These are phyloP conservation scores for Magnusiomyces magnusii DNA, from an alignment of 1,139 yeast species.

Conservation along the genomic window DNA sequence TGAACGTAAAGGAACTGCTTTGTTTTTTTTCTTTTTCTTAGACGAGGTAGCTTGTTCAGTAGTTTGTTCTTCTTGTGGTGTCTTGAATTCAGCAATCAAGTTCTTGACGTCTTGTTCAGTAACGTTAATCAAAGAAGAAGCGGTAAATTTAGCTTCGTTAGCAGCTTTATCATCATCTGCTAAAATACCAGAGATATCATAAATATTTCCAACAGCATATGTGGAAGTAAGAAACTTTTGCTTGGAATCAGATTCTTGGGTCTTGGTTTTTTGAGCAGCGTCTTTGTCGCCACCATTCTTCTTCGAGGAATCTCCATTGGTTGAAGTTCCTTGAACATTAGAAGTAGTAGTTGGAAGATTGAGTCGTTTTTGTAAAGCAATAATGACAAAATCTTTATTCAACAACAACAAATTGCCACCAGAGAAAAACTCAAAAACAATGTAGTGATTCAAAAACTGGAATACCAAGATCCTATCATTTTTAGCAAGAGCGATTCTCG, in stretches of 20 bases:
- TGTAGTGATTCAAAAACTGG: slow-evolving; percentile 68
- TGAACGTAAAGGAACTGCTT: slow-evolving; percentile 57
- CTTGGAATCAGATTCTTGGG: neutral
- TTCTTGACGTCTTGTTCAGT: slow-evolving; percentile 35
- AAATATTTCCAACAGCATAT: slow-evolving; percentile 21
- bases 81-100: slow-evolving; percentile 45
- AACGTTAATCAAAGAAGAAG: slow-evolving; percentile 21
- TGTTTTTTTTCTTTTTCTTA: slow-evolving; percentile 11
- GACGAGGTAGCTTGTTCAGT: neutral
- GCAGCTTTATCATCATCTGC: neutral
- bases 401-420: slow-evolving; percentile 84
- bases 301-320: neutral
- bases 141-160: neutral
- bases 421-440: slow-evolving; percentile 84
- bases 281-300: neutral
- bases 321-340: neutral
- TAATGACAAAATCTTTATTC: slow-evolving; percentile 58
- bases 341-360: neutral
- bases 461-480: slow-evolving; percentile 75
- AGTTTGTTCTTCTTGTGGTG: neutral
- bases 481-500: slow-evolving; percentile 64
- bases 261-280: slow-evolving; percentile 5
- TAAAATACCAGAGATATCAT: slow-evolving; percentile 13
- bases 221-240: slow-evolving; percentile 12
- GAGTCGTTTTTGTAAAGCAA: slow-evolving; percentile 40